Evolutionary conservation across 2,329 filamentous ascomycete species (phyloP), one percentile per base, ranked within the genome.

Genomic region (Thelonectria discophora): DNA sequence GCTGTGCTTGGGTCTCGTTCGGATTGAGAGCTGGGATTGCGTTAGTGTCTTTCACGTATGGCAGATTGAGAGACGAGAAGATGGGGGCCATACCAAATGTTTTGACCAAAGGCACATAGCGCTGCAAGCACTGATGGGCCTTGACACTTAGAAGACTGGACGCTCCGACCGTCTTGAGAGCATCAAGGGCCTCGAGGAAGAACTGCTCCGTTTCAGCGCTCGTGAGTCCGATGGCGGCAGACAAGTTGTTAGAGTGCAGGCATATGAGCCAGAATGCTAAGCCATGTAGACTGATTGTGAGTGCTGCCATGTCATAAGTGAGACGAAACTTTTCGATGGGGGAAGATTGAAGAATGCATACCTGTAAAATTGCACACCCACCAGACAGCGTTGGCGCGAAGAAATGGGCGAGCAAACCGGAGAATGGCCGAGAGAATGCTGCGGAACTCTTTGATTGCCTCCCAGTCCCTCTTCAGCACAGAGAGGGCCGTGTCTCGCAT

Each of bases 351-450:
- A 15, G 17, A 20, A 42, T n/a, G 18, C 21, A 17, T 64, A 74
- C 73, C 64, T 57, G 65, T 69, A 43, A 73, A 75, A 51, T 75
- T 75, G 53, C 71, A 73, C n/a, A 68, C 65, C 73, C 73, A 75
- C 73, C 73, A 75, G 13, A 69, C 60, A 1, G 70, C 71, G 47
- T 74, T 74, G 13, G 58, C 21, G 34, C 63, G 67, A 21, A 73
- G 53, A 45, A 74, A 75, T 2, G 47, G 30, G 6, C 60, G 65
- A 4, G 64, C 45, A n/a, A 67, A 50, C 2, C 50, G 56, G 2
- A 72, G 27, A 3, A 73, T 60, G 9, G 58, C 45, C 2, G 65
- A 43, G 7, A 71, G 60, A 1, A 73, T 32, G 1, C 21, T 55
- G 5, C 70, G 66, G 32, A 70, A 69, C n/a, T 67, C 64, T 10